Evolutionary conservation across 2,329 filamentous ascomycete genomes (phyloP).

Genomic region (Cladophialophora carrionii): DNA sequence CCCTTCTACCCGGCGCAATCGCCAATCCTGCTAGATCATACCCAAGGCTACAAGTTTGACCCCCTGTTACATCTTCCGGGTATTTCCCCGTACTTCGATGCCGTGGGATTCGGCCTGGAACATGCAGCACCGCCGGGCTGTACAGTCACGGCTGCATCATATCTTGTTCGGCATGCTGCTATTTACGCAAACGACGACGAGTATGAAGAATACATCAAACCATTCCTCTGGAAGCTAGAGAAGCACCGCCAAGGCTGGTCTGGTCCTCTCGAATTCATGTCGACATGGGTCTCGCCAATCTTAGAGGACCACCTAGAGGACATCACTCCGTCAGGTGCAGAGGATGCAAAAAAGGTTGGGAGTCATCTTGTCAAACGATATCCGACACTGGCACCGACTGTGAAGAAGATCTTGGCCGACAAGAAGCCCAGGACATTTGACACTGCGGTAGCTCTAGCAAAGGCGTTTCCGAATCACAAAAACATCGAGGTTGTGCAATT

Average conservation of each 20-base stretch:
- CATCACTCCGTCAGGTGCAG: constrained; percentile 31
- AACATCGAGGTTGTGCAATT: constrained; percentile 32
- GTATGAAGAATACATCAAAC: constrained; percentile 35
- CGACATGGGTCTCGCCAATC: constrained; percentile 32
- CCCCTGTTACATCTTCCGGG: constrained; percentile 34
- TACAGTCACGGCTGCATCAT: constrained; percentile 31
- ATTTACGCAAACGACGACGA: constrained; percentile 36
- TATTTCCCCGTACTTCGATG: constrained; percentile 35
- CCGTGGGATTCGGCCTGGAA: constrained; percentile 32
- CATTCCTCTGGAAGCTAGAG: constrained; percentile 34
- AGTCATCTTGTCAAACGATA: constrained; percentile 28
- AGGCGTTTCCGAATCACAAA: constrained; percentile 27
- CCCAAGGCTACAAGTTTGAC: constrained; percentile 34
- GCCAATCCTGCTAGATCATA: constrained; percentile 27
- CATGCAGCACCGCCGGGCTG: constrained; percentile 31
- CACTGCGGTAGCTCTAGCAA: constrained; percentile 27
- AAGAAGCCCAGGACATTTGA: constrained; percentile 33
- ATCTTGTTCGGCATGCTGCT: constrained; percentile 32
- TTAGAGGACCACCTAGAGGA: constrained; percentile 32
- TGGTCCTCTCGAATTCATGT: constrained; percentile 31
- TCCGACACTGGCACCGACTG: constrained; percentile 26
- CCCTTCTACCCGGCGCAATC: constrained; percentile 10
- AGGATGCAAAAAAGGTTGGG: constrained; percentile 31
- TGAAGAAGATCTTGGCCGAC: constrained; percentile 30
- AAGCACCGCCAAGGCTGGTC: constrained; percentile 30